phyloP scores from a whole-genome alignment of 306 rosid species.

The Vigna radiata region DNA sequence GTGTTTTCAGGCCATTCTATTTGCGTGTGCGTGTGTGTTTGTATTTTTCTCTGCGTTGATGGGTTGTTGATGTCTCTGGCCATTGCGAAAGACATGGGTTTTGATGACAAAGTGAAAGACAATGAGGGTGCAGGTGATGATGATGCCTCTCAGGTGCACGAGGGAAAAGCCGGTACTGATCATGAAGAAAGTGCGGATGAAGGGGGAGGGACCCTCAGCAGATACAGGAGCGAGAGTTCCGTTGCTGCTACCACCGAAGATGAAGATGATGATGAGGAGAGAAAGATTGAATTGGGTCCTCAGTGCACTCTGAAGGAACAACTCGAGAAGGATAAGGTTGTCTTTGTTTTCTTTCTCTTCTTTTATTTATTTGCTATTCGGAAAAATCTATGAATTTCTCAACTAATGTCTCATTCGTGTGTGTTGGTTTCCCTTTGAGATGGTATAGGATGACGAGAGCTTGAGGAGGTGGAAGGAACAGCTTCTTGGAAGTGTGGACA shows the following conservation, averaged over 20 bases:
- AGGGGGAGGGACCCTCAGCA: constrained; percentile 38
- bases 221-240: constrained; percentile 68
- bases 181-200: constrained; percentile 54
- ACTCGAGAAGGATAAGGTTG: constrained; percentile 90
- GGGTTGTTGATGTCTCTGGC: constrained; percentile 63
- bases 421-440: constrained; percentile 6
- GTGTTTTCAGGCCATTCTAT: constrained; percentile 38
- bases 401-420: constrained; percentile 18
- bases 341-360: constrained; percentile 8
- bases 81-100: constrained; percentile 74
- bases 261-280: constrained; percentile 82
- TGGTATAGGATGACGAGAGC: constrained; percentile 88
- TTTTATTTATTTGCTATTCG: not conserved
- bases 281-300: constrained; percentile 88
- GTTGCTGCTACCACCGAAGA: constrained; percentile 76
- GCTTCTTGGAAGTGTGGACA: constrained; percentile 93
- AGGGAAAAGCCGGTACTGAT: constrained; percentile 34
- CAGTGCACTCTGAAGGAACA: constrained; percentile 87
- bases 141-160: constrained; percentile 36
- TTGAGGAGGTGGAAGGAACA: constrained; percentile 97
- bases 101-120: constrained; percentile 62
- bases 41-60: constrained; percentile 43
- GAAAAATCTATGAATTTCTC: not conserved
- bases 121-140: constrained; percentile 40
- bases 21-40: not conserved